Conservation (phyloP, 2,329 filamentous ascomycete genomes). For the Hymenoscyphus scutula region DNA sequence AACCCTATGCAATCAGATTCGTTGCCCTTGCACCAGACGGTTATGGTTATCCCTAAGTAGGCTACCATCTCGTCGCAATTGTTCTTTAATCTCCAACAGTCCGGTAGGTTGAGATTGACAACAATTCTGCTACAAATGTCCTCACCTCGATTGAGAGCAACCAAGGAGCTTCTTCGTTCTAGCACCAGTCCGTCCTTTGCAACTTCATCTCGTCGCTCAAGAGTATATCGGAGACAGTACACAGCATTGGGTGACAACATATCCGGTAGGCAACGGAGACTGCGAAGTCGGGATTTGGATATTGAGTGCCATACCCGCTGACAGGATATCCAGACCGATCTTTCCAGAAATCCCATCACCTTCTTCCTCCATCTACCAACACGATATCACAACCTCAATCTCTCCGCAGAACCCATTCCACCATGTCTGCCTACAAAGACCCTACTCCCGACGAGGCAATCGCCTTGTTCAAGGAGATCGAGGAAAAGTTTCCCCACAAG, state of each 20-base stretch:
- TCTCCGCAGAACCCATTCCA: neutral
- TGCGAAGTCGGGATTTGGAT: neutral
- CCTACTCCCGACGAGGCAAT: slow-evolving; percentile 41
- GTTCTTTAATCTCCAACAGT: neutral
- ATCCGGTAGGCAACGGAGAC: neutral
- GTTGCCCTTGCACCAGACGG: too few relatives aligned
- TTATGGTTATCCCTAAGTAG: too few relatives aligned
- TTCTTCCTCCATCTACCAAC: neutral
- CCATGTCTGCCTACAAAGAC: slow-evolving; percentile 20
- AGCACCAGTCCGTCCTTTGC: neutral
- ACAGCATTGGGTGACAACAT: neutral
- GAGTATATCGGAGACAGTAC: neutral
- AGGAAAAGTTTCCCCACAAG: slow-evolving; percentile 42
- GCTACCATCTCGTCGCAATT: neutral
- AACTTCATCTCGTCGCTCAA: neutral
- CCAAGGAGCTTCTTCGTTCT: neutral
- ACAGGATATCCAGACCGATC: neutral
- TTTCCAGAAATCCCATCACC: neutral
- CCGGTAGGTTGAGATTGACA: neutral
- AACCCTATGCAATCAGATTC: too few relatives aligned
- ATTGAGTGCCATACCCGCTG: neutral
- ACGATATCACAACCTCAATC: neutral
- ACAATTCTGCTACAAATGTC: neutral
- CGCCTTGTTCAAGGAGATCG: slow-evolving; percentile 42
- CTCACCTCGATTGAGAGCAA: neutral